Evolutionary conservation across 164 flowering plant species (phyloP).

Genomic region (Cinnamomum micranthum): DNA sequence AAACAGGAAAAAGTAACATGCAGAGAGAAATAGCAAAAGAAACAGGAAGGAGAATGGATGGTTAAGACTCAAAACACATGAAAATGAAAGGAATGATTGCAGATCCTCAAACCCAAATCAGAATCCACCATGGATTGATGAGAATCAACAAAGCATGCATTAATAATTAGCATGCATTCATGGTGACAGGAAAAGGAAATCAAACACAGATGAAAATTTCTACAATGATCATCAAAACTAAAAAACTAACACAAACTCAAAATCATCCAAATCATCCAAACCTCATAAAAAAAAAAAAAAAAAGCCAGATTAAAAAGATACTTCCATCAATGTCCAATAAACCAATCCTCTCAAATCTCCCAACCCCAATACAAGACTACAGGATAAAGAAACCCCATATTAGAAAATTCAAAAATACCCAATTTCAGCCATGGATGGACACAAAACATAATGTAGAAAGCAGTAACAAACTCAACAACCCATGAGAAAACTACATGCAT

Average conservation of each 20-base stretch:
- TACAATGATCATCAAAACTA: not conserved
- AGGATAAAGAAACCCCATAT: slow-evolving; percentile 15
- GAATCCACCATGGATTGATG: slow-evolving; percentile 3
- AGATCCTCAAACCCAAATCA: slow-evolving; percentile 2
- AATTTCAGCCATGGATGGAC: not conserved
- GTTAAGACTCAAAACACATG: not conserved
- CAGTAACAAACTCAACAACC: not conserved
- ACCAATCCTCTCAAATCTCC: not conserved
- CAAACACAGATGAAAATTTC: not conserved
- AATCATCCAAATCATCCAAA: not conserved
- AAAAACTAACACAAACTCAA: not conserved
- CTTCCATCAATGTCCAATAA: not conserved
- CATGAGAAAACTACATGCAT: not conserved
- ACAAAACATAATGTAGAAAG: not conserved
- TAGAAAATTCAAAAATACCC: not conserved
- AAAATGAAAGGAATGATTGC: not conserved
- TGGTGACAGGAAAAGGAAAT: not conserved
- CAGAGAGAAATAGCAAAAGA: too few species aligned
- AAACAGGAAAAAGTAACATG: too few species aligned
- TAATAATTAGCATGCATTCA: not conserved
- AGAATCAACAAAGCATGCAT: not conserved
- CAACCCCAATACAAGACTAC: not conserved
- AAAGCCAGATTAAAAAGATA: not conserved
- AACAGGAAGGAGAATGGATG: not conserved
- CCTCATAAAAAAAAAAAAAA: not conserved